These are phyloP conservation scores for Didymella sp. DNA, from an alignment of 2,329 filamentous ascomycete species.

Conservation along the genomic window DNA sequence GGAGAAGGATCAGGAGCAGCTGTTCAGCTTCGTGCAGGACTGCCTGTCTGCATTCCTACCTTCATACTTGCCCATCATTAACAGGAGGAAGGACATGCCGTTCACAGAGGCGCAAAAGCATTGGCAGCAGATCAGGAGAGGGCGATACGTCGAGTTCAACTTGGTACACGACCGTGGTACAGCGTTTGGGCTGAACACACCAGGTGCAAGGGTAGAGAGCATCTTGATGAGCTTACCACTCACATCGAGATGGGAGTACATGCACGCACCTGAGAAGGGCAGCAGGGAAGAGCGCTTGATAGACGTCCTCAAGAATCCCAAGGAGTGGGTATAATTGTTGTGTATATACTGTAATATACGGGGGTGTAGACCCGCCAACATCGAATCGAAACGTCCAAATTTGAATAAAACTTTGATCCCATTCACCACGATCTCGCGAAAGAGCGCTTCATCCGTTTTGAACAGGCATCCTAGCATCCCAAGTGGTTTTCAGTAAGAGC, in stretches of 20 bases:
- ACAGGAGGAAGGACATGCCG: slow-evolving; percentile 88
- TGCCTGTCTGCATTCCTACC: slow-evolving; percentile 87
- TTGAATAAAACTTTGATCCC: too few species aligned
- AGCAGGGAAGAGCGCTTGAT: slow-evolving; percentile 81
- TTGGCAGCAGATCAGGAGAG: slow-evolving; percentile 94
- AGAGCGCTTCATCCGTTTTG: too few species aligned
- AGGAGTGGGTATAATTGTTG: slow-evolving; percentile 61
- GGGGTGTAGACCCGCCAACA: neutral
- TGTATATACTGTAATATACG: slow-evolving; percentile 6
- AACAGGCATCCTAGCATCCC: too few species aligned
- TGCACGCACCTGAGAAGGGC: slow-evolving; percentile 81
- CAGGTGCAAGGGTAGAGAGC: slow-evolving; percentile 89
- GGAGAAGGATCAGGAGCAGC: slow-evolving; percentile 84
- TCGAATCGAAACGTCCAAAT: too few species aligned
- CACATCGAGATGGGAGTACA: slow-evolving; percentile 94
- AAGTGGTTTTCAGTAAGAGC: too few species aligned
- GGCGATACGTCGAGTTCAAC: slow-evolving; percentile 99
- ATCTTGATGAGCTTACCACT: slow-evolving; percentile 96
- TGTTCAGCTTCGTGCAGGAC: slow-evolving; percentile 88
- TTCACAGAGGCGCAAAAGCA: slow-evolving; percentile 86
- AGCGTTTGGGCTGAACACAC: slow-evolving; percentile 90
- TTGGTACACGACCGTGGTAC: slow-evolving; percentile 96
- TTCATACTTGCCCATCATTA: slow-evolving; percentile 87
- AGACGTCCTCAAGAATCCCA: slow-evolving; percentile 69
- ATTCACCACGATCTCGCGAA: too few species aligned